Base-by-base conservation (phyloP, 1,139 yeast genomes). In the Geotrichum klebahnii region DNA sequence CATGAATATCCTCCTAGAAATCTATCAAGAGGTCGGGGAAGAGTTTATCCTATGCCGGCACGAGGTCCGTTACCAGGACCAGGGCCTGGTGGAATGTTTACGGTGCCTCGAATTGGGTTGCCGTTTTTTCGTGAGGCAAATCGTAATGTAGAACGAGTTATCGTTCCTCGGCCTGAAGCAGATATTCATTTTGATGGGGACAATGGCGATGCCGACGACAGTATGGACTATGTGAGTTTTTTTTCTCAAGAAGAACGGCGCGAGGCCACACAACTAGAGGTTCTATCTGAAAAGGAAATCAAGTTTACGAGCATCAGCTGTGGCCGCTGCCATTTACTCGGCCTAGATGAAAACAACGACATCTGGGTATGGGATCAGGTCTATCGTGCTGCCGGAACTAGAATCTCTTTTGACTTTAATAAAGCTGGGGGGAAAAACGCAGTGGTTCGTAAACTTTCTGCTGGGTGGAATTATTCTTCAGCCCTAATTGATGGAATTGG, bases 401-500 rank as follows among this genome's bases (percentile, higher is more conserved):
- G 64, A 42, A 56, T 84, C 34, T 61, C 52, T 5, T 80, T 84
- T 55, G 54, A 59, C 2, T 60, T 62, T 44, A 52, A 51, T 24
- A 46, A 43, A 19, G 44, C 50, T 45, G 17, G 40, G 23, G 12
- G 34, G 46, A 24, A 37, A 2, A 26, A 43, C 3, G 62, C 59
- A 2, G 51, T 49, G 3, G 60, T 62, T 0, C 56, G 69, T 39
- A 79, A 77, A 59, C 74, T 82, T 9, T 72, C 74, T 19, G 83
- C 88, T 24, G 95, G 94, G 0, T 85, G 94, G 94, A 75, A 78
- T 52, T 67, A 76, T 19, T 77, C 80, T 46, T 78, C 80, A 29
- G 79, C 79, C 28, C 72, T 74, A 46, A 67, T 81, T 2, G 70
- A 70, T 22, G 70, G 69, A 4, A 67, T 77, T 35, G 90, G 90